Base-by-base conservation (phyloP, 495 filamentous ascomycete species). In the Neurospora pannonica region DNA sequence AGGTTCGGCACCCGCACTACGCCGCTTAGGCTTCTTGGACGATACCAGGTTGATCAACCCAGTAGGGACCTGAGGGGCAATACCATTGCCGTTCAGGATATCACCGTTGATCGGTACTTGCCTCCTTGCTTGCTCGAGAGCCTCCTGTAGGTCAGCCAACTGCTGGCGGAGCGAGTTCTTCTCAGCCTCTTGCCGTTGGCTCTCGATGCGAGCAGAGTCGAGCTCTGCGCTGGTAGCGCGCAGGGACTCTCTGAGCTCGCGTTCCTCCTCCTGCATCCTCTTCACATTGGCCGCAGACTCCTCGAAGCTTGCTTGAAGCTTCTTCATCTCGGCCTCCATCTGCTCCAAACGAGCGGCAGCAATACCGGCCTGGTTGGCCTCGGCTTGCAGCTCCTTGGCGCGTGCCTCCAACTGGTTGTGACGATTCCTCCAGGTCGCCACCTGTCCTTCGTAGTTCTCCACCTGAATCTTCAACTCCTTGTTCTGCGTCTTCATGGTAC, bases 341-440 rank as follows among this genome's bases (percentile, higher is more conserved):
- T 90, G 94, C 48, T 90, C 88, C 39, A 99, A 85, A 71, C 92
- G 91, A 74, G 97, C 97, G 48, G 94, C 93, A 34, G 91, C 93
- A 76, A 98, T 98, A 84, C 97, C 96, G 71, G 94, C 96, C 85
- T 98, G 95, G 82, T 99, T 99, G 71, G 96, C 96, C 83, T 99
- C 97, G 8, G 90, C 88, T 82, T 98, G 97, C 46, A 99, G 90
- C 80, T 98, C 96, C 84, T 95, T 97, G 48, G 94, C 90, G 31
- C 94, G 88, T 72, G 89, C 90, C 82, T 99, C 96, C 76, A 99
- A 88, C n/a, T 91, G 90, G 77, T 93, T 97, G 83, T 97, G 94
- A 73, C 94, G 90, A 74, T 87, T 92, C 82, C 94, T 92, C 94
- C 94, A 98, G 70, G 92, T 97, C 81, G 95, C 94, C 82, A 99